A percentile compares a stretch with the other conserved stretches of the same genome.
Evolutionary conservation across 352 stramenopile genomes (phyloP).

Genomic region (Phytopythium kandeliae): DNA sequence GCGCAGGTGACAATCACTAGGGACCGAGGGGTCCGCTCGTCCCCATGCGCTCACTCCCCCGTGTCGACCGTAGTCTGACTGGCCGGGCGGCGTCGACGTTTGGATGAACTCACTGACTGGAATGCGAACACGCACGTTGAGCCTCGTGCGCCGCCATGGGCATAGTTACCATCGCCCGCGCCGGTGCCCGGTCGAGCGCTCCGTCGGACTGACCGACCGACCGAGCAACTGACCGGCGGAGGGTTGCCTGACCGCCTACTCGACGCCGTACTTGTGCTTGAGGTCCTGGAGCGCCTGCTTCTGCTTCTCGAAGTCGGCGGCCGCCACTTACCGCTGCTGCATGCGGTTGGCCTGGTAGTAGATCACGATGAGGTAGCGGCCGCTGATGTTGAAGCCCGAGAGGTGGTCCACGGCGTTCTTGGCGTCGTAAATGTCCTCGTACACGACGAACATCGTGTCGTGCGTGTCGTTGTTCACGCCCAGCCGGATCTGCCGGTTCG

Average conservation of each 20-base stretch:
- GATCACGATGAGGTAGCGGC: conserved; percentile 97
- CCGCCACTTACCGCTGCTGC: conserved; percentile 39
- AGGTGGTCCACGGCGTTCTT: conserved; percentile 99
- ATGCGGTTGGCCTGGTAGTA: conserved; percentile 97
- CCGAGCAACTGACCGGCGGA: no score
- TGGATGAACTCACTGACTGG: not conserved
- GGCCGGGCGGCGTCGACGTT: not conserved
- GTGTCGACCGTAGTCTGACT: no score
- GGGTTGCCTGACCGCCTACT: no score
- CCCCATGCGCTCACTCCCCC: no score
- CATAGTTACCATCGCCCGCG: no score
- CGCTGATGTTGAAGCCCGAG: conserved; percentile 98
- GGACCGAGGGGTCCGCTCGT: no score
- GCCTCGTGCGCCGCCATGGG: not conserved
- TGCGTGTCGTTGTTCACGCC: conserved; percentile 94
- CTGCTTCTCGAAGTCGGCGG: conserved; percentile 49
- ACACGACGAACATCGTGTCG: conserved; percentile 98
- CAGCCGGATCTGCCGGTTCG: conserved; percentile 96
- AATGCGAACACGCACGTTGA: conserved; percentile 4
- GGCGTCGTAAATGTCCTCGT: conserved; percentile 99
- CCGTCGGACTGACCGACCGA: no score
- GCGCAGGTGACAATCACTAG: no score
- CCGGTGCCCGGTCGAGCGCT: no score
- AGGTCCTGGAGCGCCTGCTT: conserved; percentile 78
- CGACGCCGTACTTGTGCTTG: conserved; percentile 83